Base-by-base conservation (phyloP, 129 eudicot species). In the Sambucus nigra region DNA sequence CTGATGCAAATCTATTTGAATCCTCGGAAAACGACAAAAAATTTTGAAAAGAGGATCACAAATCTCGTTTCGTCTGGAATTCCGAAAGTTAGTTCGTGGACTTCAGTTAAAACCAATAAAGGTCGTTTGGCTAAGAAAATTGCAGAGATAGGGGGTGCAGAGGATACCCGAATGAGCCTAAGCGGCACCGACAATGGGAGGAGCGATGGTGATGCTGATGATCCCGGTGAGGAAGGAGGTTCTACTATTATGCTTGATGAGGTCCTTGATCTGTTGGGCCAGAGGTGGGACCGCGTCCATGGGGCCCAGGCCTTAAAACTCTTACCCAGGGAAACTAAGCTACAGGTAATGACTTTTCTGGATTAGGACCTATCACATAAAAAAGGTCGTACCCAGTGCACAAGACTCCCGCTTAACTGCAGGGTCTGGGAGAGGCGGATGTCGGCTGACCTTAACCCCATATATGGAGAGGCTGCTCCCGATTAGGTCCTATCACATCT, bases 241-340 rank as follows among this genome's bases (percentile, higher is more conserved):
- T 67, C 94, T 25, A 64, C 63, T 29, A 68, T 80, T 47, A 82
- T 86, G 92, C 79, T 80, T 58, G 94, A 91, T 61, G 83, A 80
- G 82, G 99, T 88, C 55, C 91, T 92, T 74, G 73, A 82, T 82
- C 59, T 92, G 55, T 72, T 92, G 73, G 63, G 80, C 55, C 73
- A 63, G 63, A 82, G 94, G 71, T 86, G 96, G 99, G 96, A 92
- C 59, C 80, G 99, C 48, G 58, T 86, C 47, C 76, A 86, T 65
- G 99, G 92, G 59, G 94, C 96, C 24, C 91, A 86, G 58, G 94
- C 99, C 39, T 61, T 92, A 19, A 86, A 80, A 60, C 77, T 86
- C 59, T 78, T 92, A 60, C 99, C 99, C 6, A 86, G 60, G 67
- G 99, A 92, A 23, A 86, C 95, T 52, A 86, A 82, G 65, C 68